Evolutionary conservation across 768 basidiomycete genomes (phyloP).

Genomic region (Tricholoma flavovirens): DNA sequence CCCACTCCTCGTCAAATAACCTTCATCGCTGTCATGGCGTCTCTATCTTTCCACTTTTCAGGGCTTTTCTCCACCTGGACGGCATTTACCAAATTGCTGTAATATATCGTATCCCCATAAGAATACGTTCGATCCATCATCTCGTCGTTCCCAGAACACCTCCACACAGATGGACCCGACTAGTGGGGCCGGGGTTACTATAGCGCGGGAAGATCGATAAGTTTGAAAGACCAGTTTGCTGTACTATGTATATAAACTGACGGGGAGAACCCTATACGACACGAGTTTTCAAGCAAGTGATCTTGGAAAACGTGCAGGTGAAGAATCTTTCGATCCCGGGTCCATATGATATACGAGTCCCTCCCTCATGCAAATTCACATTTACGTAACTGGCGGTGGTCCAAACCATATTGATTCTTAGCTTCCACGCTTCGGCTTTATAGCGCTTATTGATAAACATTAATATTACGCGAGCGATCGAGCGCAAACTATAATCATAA

Average conservation of each 20-base stretch:
- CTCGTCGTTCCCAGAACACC: neutral
- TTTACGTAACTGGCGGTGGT: no score
- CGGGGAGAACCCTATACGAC: neutral
- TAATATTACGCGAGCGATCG: neutral
- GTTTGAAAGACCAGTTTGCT: neutral
- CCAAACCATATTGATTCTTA: neutral
- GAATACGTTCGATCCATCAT: neutral
- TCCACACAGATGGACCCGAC: neutral
- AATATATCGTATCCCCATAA: neutral
- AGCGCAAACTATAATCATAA: neutral
- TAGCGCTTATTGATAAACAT: neutral
- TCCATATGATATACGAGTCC: no score
- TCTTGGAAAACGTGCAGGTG: neutral
- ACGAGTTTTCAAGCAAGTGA: neutral
- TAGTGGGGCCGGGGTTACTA: neutral
- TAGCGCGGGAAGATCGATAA: neutral
- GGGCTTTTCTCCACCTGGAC: neutral
- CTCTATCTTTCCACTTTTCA: no score
- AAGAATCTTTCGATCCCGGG: neutral
- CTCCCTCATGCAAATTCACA: no score
- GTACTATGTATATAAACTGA: neutral
- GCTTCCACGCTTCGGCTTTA: neutral
- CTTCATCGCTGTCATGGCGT: neutral
- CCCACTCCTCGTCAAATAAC: neutral
- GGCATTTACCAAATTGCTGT: neutral